Evolutionary conservation across 2,329 filamentous ascomycete species (phyloP).

Genomic region (Blumeria hordei): DNA sequence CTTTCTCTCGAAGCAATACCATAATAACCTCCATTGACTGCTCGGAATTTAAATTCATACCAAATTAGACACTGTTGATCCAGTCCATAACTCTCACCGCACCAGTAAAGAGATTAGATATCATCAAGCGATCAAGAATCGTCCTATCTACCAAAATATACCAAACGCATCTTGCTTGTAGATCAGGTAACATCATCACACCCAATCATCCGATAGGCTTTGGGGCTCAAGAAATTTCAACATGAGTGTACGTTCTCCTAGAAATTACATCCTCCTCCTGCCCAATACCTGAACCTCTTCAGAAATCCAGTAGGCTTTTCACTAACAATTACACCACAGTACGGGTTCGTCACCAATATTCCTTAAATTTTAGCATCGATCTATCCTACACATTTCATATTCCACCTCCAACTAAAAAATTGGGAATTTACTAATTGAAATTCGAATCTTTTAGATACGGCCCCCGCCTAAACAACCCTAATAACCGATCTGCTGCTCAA

Average conservation of each 20-base stretch:
- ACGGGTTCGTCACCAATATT: neutral
- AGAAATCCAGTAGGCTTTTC: neutral
- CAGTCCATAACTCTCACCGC: no score
- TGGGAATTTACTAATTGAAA: conserved; percentile 2
- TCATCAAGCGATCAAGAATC: no score
- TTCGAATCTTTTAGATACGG: conserved; percentile 5
- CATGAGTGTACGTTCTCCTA: conserved; percentile 14
- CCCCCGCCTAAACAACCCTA: neutral
- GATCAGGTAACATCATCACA: no score
- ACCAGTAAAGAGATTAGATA: no score
- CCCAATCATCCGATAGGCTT: no score
- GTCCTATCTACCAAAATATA: no score
- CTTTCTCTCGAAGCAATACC: no score
- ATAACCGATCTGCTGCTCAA: neutral
- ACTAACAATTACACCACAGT: neutral
- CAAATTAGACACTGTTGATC: no score
- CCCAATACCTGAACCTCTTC: conserved; percentile 3
- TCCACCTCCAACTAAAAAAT: conserved; percentile 1
- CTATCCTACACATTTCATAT: conserved; percentile 1
- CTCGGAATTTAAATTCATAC: no score
- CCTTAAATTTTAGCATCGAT: conserved; percentile 1
- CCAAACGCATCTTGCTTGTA: no score
- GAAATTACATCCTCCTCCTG: no score
- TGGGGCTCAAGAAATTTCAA: conserved; percentile 7
- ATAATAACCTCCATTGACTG: no score